Base-by-base conservation (phyloP, 75 land plant species). In the Ceratopteris richardii region DNA sequence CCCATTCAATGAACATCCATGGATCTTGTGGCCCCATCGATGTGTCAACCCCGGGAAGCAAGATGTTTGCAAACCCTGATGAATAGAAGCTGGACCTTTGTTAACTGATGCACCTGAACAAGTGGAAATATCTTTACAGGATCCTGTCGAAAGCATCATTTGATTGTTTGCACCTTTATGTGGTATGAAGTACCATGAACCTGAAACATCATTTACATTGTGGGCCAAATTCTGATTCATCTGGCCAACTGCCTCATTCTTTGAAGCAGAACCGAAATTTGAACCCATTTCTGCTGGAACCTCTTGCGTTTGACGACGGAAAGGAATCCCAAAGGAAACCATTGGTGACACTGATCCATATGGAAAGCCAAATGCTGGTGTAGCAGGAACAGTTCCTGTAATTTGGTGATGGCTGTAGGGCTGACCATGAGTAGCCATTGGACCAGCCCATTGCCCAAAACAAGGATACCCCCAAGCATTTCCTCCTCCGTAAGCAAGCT, bases 391-490 rank as follows among this genome's bases (percentile, higher is more conserved):
- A 33, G 37, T 9, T 33, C 37, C 54, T 1, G 54, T 4, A 2
- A 52, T 24, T 19, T 25, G 54, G 1, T 52, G 54, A 26, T 52
- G 25, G 16, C 18, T 24, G 4, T 19, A 52, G 14, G 54, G 54
- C 54, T 23, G 18, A 2, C 28, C 54, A 2, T 52, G 27, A 1
- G 24, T 3, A 26, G 25, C 54, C 54, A 52, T 52, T 22, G 54
- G 54, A 33, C 37, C 37, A n/a, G n/a, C n/a, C 54, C 54, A 52
- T 14, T 52, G 54, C 23, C 54, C 54, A 19, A 52, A 18, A 24
- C 54, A 24, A 12, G 54, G 54, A 52, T 52, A 52, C 1, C 54
- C 54, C 54, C 54, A 52, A 1, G 54, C 2, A 52, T 28, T 52
- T 52, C 22, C 27, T 4, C 25, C 25, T 1, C 54, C 54, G 25